Base-by-base conservation (phyloP, 2,329 filamentous ascomycete species). In the Fusarium multiceps region DNA sequence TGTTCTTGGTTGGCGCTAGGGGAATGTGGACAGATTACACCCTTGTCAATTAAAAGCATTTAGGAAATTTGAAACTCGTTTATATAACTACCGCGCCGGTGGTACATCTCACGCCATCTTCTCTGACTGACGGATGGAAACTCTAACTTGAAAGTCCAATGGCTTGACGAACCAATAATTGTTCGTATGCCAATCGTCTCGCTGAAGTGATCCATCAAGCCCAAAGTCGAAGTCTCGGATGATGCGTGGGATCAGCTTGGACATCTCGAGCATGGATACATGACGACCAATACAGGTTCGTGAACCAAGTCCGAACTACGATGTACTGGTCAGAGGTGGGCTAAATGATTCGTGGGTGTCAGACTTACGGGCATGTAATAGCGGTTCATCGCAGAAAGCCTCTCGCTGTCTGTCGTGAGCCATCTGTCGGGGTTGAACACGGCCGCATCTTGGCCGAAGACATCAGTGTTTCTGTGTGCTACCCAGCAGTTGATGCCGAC, bases 261-360 rank as follows among this genome's bases (percentile, higher is more conserved):
- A 69, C 62, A 74, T 74, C n/a, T 74, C 72, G 6, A 75, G 69
- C 53, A 72, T 71, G 1, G 72, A 74, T 11, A 74, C 62, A 4
- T 74, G 72, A 0, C 71, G 70, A 0, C 72, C 72, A 7, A 74
- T 73, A 2, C 72, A 74, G 3, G 55, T 72, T 18, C 72, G 60
- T 20, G 72, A 74, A 0, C 72, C 72, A 0, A 74, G 61, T 5
- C 72, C 72, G n/a, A 74, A 74, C 72, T 74, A 14, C 0, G 3
- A 25, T 13, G 1, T 4, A 6, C 1, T 6, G 1, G 37, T 73
- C n/a, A 74, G 58, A 2, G 16, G 4, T 1, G 0, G 1, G 2
- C 16, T 12, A 6, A 1, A 0, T 2, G 0, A 1, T 2, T 1
- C 2, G 4, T 1, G 4, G 1, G 6, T 0, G 2, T 5, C 2